Percentiles rank a stretch among this genome's conserved stretches.
phyloP scores from a whole-genome alignment of 2,329 filamentous ascomycete species.

The Endocalyx cinctus region DNA sequence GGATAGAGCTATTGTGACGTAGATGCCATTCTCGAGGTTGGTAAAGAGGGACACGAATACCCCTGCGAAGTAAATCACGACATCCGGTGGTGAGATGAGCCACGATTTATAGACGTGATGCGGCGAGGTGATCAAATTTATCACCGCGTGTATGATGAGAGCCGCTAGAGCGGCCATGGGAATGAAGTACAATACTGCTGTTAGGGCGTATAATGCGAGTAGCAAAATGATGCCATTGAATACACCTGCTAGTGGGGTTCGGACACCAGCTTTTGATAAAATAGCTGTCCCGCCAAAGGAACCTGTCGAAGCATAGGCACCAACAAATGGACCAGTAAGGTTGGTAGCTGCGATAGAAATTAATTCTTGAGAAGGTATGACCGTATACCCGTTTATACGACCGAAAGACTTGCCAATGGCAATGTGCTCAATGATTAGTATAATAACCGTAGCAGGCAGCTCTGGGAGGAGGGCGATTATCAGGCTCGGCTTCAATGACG shows the following conservation, averaged over 20 bases:
- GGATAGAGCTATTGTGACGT: conserved; percentile 41
- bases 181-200: conserved; percentile 77
- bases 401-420: conserved; percentile 79
- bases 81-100: conserved; percentile 69
- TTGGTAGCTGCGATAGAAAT: conserved; percentile 73
- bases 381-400: conserved; percentile 69
- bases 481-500: conserved; percentile 50
- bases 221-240: conserved; percentile 74
- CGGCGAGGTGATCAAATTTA: conserved; percentile 69
- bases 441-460: conserved; percentile 66
- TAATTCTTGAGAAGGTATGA: conserved; percentile 72
- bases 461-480: conserved; percentile 55
- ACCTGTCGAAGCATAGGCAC: conserved; percentile 42
- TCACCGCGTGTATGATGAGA: conserved; percentile 80
- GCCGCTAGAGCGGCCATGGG: conserved; percentile 66
- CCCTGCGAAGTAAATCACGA: conserved; percentile 69
- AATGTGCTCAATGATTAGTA: conserved; percentile 75
- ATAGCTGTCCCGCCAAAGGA: conserved; percentile 68
- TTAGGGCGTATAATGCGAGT: conserved; percentile 72
- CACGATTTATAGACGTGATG: conserved; percentile 74
- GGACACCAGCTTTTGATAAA: conserved; percentile 77
- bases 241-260: conserved; percentile 72
- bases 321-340: conserved; percentile 68
- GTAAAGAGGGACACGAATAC: conserved; percentile 54
- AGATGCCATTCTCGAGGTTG: conserved; percentile 47